These are phyloP conservation scores for Leccinellum albellum DNA, from an alignment of 768 basidiomycete genomes.

Conservation along the genomic window DNA sequence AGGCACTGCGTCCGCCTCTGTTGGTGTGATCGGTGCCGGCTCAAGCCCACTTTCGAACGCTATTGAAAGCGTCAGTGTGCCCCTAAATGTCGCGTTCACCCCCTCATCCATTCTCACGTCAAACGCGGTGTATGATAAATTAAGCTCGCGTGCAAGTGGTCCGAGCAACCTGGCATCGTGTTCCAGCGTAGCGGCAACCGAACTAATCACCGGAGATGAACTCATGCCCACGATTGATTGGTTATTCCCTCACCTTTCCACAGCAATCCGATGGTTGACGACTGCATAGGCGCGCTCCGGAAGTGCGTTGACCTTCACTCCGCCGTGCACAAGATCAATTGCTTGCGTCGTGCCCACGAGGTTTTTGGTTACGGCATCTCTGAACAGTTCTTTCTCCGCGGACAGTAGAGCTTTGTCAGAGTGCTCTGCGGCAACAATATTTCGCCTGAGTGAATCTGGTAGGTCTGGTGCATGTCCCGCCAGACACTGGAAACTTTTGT, in stretches of 20 bases:
- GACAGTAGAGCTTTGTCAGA: constrained; percentile 50
- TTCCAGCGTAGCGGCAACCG: constrained; percentile 40
- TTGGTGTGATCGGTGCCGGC: constrained; percentile 64
- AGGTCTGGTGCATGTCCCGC: constrained; percentile 59
- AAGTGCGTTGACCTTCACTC: constrained; percentile 74
- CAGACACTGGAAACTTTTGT: constrained; percentile 59
- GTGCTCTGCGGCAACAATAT: constrained; percentile 44
- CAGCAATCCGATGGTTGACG: constrained; percentile 70
- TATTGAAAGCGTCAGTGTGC: constrained; percentile 48
- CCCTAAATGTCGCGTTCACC: constrained; percentile 34
- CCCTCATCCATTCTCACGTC: constrained; percentile 37
- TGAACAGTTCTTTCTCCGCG: constrained; percentile 46
- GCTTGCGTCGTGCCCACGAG: constrained; percentile 73
- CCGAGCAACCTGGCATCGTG: constrained; percentile 43
- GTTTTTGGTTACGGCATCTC: constrained; percentile 39
- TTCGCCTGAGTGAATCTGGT: constrained; percentile 41
- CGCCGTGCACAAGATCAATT: constrained; percentile 64
- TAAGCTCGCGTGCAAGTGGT: constrained; percentile 47
- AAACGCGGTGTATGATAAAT: constrained; percentile 59
- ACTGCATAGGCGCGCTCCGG: constrained; percentile 70
- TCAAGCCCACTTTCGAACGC: constrained; percentile 49
- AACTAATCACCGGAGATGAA: constrained; percentile 15
- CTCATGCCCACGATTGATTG: not conserved
- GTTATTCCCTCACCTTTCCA: constrained; percentile 42
- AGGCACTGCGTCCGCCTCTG: constrained; percentile 28